Percentiles rank a stretch among this genome's conserved stretches.
Conservation (phyloP, 192 early-diverging fungal species). For the Pilobolus umbonatus region DNA sequence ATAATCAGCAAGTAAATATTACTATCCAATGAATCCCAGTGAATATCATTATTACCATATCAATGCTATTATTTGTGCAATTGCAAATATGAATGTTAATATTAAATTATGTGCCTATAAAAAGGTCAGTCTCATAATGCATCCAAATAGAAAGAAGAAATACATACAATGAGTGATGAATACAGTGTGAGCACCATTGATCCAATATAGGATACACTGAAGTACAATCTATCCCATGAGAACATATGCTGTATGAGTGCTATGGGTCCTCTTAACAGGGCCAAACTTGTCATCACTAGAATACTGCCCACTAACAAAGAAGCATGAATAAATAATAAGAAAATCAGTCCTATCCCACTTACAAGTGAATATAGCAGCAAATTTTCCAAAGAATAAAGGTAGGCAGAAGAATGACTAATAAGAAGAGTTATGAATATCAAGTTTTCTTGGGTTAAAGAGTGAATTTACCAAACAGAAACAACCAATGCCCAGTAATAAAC, state of each 20-base stretch:
- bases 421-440: neutral
- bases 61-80: slow-evolving; percentile 76
- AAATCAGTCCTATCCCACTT: slow-evolving; percentile 35
- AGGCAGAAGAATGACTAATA: slow-evolving; percentile 54
- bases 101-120: slow-evolving; percentile 56
- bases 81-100: slow-evolving; percentile 70
- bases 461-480: slow-evolving; percentile 35
- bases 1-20: neutral
- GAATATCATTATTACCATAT: slow-evolving; percentile 65
- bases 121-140: neutral
- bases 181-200: slow-evolving; percentile 84
- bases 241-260: slow-evolving; percentile 79
- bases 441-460: neutral
- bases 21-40: neutral
- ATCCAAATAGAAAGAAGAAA: neutral
- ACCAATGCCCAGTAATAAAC: slow-evolving; percentile 39
- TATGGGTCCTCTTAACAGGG: slow-evolving; percentile 74
- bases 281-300: slow-evolving; percentile 45
- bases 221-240: slow-evolving; percentile 72
- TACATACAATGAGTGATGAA: slow-evolving; percentile 70
- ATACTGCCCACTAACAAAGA: slow-evolving; percentile 42
- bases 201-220: slow-evolving; percentile 74
- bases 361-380: slow-evolving; percentile 76
- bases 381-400: slow-evolving; percentile 66
- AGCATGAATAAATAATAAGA: neutral